A percentile compares a stretch with the other conserved stretches of the same genome.
Evolutionary conservation across 2,329 filamentous ascomycete genomes (phyloP).

Genomic region (Stemphylium lycopersici): DNA sequence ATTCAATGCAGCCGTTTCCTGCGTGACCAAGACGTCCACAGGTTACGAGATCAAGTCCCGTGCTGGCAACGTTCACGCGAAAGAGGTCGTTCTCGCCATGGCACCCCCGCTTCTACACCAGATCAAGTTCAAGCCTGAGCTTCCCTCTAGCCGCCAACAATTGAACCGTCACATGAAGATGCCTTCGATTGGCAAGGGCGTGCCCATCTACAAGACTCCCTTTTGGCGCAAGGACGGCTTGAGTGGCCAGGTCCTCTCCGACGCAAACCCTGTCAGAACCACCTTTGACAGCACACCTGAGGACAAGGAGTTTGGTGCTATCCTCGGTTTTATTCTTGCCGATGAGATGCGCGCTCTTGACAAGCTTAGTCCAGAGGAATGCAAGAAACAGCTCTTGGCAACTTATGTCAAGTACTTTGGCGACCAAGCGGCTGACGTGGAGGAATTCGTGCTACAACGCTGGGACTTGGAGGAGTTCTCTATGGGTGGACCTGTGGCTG

Average conservation of each 20-base stretch:
- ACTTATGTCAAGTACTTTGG: constrained; percentile 27
- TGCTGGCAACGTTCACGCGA: constrained; percentile 41
- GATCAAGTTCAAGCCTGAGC: constrained; percentile 56
- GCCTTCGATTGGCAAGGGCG: constrained; percentile 61
- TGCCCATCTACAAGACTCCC: constrained; percentile 53
- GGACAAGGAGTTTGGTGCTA: constrained; percentile 23
- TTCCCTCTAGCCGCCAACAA: constrained; percentile 52
- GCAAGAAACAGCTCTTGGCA: constrained; percentile 8
- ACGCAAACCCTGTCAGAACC: constrained; percentile 14
- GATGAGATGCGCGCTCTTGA: constrained; percentile 27
- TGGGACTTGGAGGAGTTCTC: constrained; percentile 33
- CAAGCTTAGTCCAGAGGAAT: neutral
- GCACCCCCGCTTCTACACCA: constrained; percentile 55
- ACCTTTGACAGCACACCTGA: constrained; percentile 30
- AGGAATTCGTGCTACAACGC: constrained; percentile 28
- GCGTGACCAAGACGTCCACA: constrained; percentile 16
- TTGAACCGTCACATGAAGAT: constrained; percentile 47
- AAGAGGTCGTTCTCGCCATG: constrained; percentile 57
- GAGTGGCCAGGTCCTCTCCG: constrained; percentile 48
- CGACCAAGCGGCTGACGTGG: constrained; percentile 13
- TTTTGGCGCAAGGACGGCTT: constrained; percentile 56
- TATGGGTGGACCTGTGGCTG: constrained; percentile 23
- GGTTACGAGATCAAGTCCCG: constrained; percentile 23
- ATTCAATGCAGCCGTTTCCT: constrained; percentile 23
- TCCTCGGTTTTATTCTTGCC: constrained; percentile 32